Conservation (phyloP, 441 rosid genomes). For the Aleurites moluccanus region DNA sequence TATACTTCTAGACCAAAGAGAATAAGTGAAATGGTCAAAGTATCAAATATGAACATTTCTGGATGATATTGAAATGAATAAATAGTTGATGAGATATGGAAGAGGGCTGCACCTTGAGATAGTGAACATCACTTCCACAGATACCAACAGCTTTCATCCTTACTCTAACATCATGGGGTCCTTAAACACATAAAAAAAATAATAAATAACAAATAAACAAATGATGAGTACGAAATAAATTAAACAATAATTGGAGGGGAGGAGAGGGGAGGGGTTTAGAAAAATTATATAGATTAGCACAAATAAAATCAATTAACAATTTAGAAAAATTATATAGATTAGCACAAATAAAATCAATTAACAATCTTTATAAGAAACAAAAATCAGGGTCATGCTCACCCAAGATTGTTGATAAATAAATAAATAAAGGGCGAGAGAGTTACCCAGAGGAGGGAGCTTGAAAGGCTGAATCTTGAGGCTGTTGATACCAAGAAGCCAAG, state of each 20-base stretch:
- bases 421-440: neutral
- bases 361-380: neutral
- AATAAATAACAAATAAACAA: neutral
- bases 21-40: neutral
- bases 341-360: neutral
- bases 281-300: neutral
- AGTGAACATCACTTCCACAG: constrained; percentile 96
- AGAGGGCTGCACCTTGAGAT: constrained; percentile 58
- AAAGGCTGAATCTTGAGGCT: constrained; percentile 90
- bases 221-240: neutral
- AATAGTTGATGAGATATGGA: neutral
- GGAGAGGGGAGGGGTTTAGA: neutral
- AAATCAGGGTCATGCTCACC: neutral
- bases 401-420: neutral
- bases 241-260: no score
- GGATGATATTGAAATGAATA: neutral
- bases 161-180: constrained; percentile 82
- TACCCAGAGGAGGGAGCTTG: constrained; percentile 79
- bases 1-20: neutral
- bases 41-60: neutral
- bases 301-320: neutral
- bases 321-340: neutral
- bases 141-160: constrained; percentile 94
- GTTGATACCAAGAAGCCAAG: constrained; percentile 81
- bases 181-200: constrained; percentile 30